phyloP scores from a whole-genome alignment of 345 rosid species.

The Brassica incana region DNA sequence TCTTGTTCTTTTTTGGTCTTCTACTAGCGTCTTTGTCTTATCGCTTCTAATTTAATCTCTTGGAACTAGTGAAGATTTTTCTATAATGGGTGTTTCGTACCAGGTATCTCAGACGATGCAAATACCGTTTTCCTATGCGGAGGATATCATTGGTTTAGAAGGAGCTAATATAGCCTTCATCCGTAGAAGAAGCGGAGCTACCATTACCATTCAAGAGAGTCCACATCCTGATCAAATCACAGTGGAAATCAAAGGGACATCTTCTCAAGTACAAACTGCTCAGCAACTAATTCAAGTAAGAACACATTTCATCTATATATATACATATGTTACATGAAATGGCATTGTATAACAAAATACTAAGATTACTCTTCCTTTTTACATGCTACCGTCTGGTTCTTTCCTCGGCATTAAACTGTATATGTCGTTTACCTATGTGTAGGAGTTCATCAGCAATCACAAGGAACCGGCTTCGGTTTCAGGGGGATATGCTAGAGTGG shows the following conservation, averaged over 20 bases:
- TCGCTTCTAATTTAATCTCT: neutral
- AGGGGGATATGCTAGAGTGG: conserved; percentile 29
- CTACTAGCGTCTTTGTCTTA: neutral
- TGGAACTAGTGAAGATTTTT: neutral
- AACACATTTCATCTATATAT: neutral
- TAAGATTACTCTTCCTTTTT: neutral
- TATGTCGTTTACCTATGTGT: neutral
- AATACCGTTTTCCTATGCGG: conserved; percentile 77
- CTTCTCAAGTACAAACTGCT: conserved; percentile 72
- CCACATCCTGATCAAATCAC: conserved; percentile 69
- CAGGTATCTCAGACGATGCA: conserved; percentile 83
- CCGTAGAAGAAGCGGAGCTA: conserved; percentile 71
- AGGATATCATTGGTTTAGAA: conserved; percentile 76
- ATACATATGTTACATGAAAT: too few relatives aligned
- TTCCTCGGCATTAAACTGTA: neutral
- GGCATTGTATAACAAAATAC: too few relatives aligned
- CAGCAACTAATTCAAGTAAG: conserved; percentile 77
- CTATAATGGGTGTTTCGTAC: neutral
- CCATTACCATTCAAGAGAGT: conserved; percentile 71
- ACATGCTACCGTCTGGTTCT: too few relatives aligned
- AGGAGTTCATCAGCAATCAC: conserved; percentile 44
- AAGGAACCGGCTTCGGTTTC: conserved; percentile 37
- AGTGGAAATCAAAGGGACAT: conserved; percentile 77
- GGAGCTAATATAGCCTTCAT: conserved; percentile 77
- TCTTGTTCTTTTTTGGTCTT: conserved; percentile 3